Base-by-base conservation (phyloP, 257 asterid genomes). In the Handroanthus guayacan region DNA sequence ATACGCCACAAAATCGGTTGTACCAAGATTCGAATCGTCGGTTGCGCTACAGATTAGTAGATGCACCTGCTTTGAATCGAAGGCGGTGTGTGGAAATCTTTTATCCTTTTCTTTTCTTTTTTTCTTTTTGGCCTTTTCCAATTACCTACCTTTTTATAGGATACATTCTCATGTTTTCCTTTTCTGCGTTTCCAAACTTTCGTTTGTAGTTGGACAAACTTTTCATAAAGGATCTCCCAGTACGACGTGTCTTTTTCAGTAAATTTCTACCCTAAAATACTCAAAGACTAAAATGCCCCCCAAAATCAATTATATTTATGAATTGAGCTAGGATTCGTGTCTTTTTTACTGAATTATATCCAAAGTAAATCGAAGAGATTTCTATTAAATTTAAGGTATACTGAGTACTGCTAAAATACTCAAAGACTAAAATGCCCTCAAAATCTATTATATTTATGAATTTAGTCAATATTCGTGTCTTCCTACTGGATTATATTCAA, bases 81-180 rank as follows among this genome's bases (percentile, higher is more conserved):
- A 81, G 74, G 67, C 77, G 76, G 68, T 68, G 83, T 84, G 75
- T 71, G 80, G 70, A 11, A 39, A 61, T 54, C 56, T 54, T 69
- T 47, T 11, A 44, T 0, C 11, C 2, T 0, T 2, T 50, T 44
- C 6, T 5, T 31, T 25, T 8, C 16, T 31, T 41, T 41, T 4
- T 5, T 1, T 5, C 8, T 8, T 5, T 41, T 39, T 39, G 0
- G 2, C 44, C 7, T 41, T 4, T 4, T 41, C 8, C 1, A 41
- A 5, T 10, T 0, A 25, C 31, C 12, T 48, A 48, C 54, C 54
- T 48, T 48, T 48, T 14, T 48, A 48, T 48, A 48, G n/a, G 4
- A 10, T 48, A 48, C 9, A 25, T 9, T 14, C 54, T 9, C 12
- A 4, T 9, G n/a, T 48, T 48, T 48, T 9, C 4, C 54, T 14